Conservation (phyloP, 352 stramenopile species). For the Pythium pectinolyticum region DNA sequence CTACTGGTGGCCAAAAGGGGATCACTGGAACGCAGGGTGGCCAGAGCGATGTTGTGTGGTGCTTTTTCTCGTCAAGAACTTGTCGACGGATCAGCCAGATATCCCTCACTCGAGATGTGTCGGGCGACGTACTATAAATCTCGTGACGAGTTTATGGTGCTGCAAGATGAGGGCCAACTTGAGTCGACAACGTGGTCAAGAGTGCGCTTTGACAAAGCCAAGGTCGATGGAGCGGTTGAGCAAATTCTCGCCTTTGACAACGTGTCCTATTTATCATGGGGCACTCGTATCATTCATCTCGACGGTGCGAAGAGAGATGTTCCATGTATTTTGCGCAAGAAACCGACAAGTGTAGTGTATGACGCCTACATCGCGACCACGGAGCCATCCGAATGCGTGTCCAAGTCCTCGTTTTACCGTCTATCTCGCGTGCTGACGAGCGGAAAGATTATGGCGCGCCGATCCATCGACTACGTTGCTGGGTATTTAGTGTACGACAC, state of each 20-base stretch:
- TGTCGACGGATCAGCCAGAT: too few species aligned
- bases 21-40: too few species aligned
- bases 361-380: too few species aligned
- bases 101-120: too few species aligned
- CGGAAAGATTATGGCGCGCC: not conserved
- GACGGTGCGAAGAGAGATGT: not conserved
- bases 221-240: not conserved
- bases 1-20: too few species aligned
- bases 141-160: too few species aligned
- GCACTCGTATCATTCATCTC: constrained; percentile 3
- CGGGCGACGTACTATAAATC: too few species aligned
- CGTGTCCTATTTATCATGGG: constrained; percentile 11
- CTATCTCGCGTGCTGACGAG: not conserved
- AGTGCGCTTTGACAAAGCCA: not conserved
- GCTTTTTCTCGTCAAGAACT: too few species aligned
- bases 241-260: constrained; percentile 8
- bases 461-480: constrained; percentile 9
- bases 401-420: constrained; percentile 7
- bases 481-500: constrained; percentile 13
- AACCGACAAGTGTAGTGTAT: constrained; percentile 5
- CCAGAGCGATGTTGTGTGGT: too few species aligned
- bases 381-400: not conserved
- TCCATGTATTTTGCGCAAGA: constrained; percentile 11
- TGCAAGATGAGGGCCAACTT: too few species aligned
- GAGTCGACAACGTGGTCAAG: too few species aligned